phyloP scores from a whole-genome alignment of 331 rosid species.

The Saraca asoca region DNA sequence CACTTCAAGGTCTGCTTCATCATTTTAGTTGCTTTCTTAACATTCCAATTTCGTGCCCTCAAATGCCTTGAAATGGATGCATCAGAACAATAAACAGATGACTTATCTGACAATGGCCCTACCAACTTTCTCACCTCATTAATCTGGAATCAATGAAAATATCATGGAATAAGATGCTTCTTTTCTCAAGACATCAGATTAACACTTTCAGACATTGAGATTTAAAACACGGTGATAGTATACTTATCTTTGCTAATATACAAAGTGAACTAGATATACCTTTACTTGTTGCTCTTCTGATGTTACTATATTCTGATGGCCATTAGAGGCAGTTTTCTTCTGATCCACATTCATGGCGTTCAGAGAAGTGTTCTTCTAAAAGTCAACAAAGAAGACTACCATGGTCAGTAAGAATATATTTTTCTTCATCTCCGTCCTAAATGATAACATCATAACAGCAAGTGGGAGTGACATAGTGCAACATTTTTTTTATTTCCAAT shows the following conservation, averaged over 20 bases:
- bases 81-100: constrained; percentile 74
- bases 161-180: constrained; percentile 6
- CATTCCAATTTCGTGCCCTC: constrained; percentile 84
- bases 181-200: constrained; percentile 24
- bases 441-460: constrained; percentile 24
- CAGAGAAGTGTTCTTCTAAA: constrained; percentile 38
- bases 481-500: neutral
- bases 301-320: constrained; percentile 41
- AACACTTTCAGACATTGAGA: constrained; percentile 5
- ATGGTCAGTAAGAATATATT: constrained; percentile 26
- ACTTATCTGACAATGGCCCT: constrained; percentile 64
- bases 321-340: constrained; percentile 57
- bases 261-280: constrained; percentile 49
- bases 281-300: constrained; percentile 64
- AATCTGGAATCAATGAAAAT: constrained; percentile 53
- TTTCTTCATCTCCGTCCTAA: constrained; percentile 14
- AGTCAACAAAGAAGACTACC: constrained; percentile 37
- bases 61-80: constrained; percentile 72
- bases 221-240: constrained; percentile 23
- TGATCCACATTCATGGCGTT: constrained; percentile 55
- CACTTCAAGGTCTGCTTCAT: constrained; percentile 76
- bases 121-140: constrained; percentile 69
- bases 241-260: neutral
- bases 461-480: constrained; percentile 16
- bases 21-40: constrained; percentile 86